Evolutionary conservation across 2,329 filamentous ascomycete genomes (phyloP).

Genomic region (Didymella pinodella): DNA sequence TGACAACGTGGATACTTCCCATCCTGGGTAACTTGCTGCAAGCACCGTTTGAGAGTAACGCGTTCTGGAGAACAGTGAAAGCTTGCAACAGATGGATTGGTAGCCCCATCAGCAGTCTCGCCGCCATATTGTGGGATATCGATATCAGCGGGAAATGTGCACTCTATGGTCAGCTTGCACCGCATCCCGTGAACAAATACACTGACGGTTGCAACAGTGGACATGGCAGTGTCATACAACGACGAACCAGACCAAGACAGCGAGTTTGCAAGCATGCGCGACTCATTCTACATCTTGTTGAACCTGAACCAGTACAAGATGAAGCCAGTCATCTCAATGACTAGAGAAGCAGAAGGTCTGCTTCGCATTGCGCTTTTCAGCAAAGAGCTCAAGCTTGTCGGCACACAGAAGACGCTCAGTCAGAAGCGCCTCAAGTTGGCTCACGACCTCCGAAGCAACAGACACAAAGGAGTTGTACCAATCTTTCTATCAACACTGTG

Average conservation of each 20-base stretch:
- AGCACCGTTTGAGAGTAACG: slow-evolving; percentile 51
- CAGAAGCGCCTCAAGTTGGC: slow-evolving; percentile 45
- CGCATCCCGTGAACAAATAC: not conserved
- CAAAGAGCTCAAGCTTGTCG: slow-evolving; percentile 41
- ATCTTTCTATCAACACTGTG: slow-evolving; percentile 52
- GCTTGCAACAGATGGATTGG: slow-evolving; percentile 46
- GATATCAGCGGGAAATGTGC: slow-evolving; percentile 47
- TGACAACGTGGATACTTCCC: slow-evolving; percentile 50
- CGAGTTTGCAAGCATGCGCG: slow-evolving; percentile 48
- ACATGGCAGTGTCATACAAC: slow-evolving; percentile 43
- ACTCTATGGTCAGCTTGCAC: slow-evolving; percentile 13
- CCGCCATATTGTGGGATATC: slow-evolving; percentile 49
- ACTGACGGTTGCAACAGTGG: slow-evolving; percentile 35
- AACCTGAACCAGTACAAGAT: slow-evolving; percentile 56
- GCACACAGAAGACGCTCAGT: slow-evolving; percentile 32
- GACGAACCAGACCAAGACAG: slow-evolving; percentile 27
- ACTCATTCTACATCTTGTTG: slow-evolving; percentile 54
- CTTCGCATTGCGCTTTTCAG: slow-evolving; percentile 51
- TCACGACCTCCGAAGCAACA: slow-evolving; percentile 47
- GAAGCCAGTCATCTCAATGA: slow-evolving; percentile 31
- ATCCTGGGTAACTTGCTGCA: slow-evolving; percentile 48
- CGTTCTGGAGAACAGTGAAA: slow-evolving; percentile 44
- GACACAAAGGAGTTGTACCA: slow-evolving; percentile 50
- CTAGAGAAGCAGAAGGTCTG: slow-evolving; percentile 46
- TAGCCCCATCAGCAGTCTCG: slow-evolving; percentile 43